Base-by-base conservation (phyloP, 1,284 basidiomycete genomes). In the Austroboletus novae-zelandiae region DNA sequence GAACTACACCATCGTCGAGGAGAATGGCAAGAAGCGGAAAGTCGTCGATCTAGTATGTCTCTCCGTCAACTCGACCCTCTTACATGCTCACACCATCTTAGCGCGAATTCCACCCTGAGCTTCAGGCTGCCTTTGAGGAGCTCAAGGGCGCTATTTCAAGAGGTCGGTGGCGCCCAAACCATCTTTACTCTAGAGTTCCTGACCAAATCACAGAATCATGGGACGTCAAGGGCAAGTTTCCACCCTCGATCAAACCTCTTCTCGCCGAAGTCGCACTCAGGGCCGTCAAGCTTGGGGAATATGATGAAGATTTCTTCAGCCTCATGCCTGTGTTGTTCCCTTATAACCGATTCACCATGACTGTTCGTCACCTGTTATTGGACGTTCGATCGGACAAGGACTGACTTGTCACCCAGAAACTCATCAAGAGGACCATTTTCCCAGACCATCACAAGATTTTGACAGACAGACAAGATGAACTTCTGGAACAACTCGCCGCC, bases 291-390 rank as follows among this genome's bases (percentile, higher is more conserved):
- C 76, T 92, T 34, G 89, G 85, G 67, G 89, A 95, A 66, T 96
- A 94, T 70, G 87, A 93, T 61, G 91, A 95, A 18, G 84, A 91
- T 63, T 96, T 95, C 66, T 96, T 96, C 74, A 86, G 84, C 61
- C 75, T 88, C 35, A 88, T 97, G 83, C 92, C 94, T 0, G 76
- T 74, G 29, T 71, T 96, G 40, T 95, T 97, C 64, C 93, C 93
- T 0, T 96, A 96, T 67, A 97, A 97, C 70, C 87, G 89, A 60
- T 96, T 91, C 68, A 91, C 89, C 0, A 91, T 91, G 88, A 86
- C 75, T 45, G 86, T 87, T 48, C 43, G 82, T 70, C 17, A 51
- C 37, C 15, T 13, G 4, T 37, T 36, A 5, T 48, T 32, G 5
- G 2, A 14, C 14, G 2, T 27, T 9, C 9, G 11, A 31, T 9